Base-by-base conservation (phyloP, 2,329 filamentous ascomycete genomes). In the Westerdykella ornata region DNA sequence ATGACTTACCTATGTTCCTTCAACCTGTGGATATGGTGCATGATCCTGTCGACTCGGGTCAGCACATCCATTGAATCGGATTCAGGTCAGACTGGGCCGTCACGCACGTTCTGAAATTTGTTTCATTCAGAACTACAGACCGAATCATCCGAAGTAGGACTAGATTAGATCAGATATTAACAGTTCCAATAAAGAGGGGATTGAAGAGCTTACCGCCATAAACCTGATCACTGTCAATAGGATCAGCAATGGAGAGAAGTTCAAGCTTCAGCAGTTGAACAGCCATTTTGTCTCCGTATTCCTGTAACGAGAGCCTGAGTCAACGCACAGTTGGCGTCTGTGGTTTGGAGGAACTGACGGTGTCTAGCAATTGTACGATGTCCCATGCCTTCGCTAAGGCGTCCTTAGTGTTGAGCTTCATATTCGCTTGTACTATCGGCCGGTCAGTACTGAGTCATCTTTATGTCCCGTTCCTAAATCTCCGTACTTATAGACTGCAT, bases 231-330 rank as follows among this genome's bases (percentile, higher is more conserved):
- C 49, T 40, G 42, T 75, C 60, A 2, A 69, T 46, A 0, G 51
- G 51, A 12, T 52, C 39, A 20, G 66, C 59, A n/a, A 51, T 56
- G n/a, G 73, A 74, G 1, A 88, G 67, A 9, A 87, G 54, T 49
- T 88, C 82, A 2, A 94, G 71, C 43, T 77, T 80, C 45, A 92
- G 70, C 5, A 90, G 68, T 4, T 80, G 65, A 2, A 89, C 77
- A 0, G 83, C 67, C 17, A 84, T 72, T 45, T 80, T 81, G 46
- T 82, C 74, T 2, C 78, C 78, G 26, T 84, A 68, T 44, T 82
- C 76, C 39, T 51, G 33, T 29, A 7, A 22, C 28, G 37, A n/a
- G n/a, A 18, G 30, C 7, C n/a, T n/a, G 17, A 29, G 18, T 14
- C 15, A 31, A 32, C 28, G 8, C 13, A 4, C 4, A 39, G 15